These are phyloP conservation scores for Moricandia moricandioides DNA, from an alignment of 345 rosid species.

Conservation along the genomic window DNA sequence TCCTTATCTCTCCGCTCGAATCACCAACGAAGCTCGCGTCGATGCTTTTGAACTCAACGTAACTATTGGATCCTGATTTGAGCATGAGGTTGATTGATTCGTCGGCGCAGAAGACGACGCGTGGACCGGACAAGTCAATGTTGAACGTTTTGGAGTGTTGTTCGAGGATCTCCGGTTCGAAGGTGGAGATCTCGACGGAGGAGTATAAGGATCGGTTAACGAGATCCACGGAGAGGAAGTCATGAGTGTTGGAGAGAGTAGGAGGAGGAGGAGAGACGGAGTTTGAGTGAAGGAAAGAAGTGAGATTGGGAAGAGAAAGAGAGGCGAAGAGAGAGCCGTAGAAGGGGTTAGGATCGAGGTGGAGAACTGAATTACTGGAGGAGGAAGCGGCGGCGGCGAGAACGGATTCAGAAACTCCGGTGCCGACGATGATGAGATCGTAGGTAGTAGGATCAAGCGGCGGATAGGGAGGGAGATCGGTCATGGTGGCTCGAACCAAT, in stretches of 20 bases:
- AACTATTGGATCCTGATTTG: constrained; percentile 52
- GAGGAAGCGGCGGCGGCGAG: constrained; percentile 69
- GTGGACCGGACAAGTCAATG: constrained; percentile 69
- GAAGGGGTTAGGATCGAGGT: constrained; percentile 79
- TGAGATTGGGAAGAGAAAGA: constrained; percentile 56
- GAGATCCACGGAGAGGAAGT: constrained; percentile 32
- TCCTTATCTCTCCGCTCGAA: neutral
- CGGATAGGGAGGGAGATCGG: constrained; percentile 56
- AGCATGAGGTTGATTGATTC: constrained; percentile 52
- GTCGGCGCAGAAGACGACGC: constrained; percentile 71
- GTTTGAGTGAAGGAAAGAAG: constrained; percentile 56
- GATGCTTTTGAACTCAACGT: constrained; percentile 69
- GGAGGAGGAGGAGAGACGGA: constrained; percentile 19
- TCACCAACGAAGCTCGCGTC: constrained; percentile 63
- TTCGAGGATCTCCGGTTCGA: constrained; percentile 43
- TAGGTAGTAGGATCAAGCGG: constrained; percentile 68
- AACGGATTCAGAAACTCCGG: constrained; percentile 70
- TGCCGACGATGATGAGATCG: constrained; percentile 67
- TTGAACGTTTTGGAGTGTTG: constrained; percentile 46
- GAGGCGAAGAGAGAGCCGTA: constrained; percentile 86
- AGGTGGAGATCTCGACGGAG: constrained; percentile 53
- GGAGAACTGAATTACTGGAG: constrained; percentile 69
- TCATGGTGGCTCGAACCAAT: constrained; percentile 29
- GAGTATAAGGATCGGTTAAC: constrained; percentile 51
- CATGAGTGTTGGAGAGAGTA: neutral